These are phyloP conservation scores for Porogramme epimiltina DNA, from an alignment of 1,284 basidiomycete genomes.

Conservation along the genomic window DNA sequence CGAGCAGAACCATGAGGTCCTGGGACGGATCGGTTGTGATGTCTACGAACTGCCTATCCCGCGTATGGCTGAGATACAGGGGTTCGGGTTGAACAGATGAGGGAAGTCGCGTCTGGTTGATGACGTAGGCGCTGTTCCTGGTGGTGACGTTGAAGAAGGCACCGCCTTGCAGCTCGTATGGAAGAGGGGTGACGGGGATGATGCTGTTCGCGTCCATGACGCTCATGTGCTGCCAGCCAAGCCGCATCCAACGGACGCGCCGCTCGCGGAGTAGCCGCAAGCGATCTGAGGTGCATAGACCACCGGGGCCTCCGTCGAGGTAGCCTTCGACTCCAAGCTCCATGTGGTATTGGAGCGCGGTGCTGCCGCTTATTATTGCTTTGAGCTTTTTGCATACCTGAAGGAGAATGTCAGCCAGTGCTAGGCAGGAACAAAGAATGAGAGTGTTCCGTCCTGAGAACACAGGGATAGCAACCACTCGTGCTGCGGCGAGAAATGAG, in stretches of 20 bases:
- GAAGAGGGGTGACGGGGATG: constrained; percentile 45
- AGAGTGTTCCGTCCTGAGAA: no score
- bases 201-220: constrained; percentile 13
- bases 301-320: constrained; percentile 31
- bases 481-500: no score
- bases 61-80: not conserved
- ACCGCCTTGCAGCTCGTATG: constrained; percentile 60
- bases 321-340: constrained; percentile 50
- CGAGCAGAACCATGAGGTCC: constrained; percentile 52
- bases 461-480: no score
- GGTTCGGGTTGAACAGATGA: not conserved
- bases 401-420: not conserved
- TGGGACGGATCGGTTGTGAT: constrained; percentile 65
- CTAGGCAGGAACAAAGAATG: no score
- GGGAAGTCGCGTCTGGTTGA: constrained; percentile 8
- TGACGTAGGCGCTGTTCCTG: not conserved
- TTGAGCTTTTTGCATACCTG: constrained; percentile 46
- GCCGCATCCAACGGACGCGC: constrained; percentile 42
- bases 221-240: constrained; percentile 35
- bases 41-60: constrained; percentile 48
- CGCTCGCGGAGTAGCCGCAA: constrained; percentile 39
- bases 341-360: constrained; percentile 47
- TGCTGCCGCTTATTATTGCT: constrained; percentile 35
- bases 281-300: constrained; percentile 37
- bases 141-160: constrained; percentile 44